Conservation (phyloP, 1,284 basidiomycete species). For the Cystobasidium sp. region DNA sequence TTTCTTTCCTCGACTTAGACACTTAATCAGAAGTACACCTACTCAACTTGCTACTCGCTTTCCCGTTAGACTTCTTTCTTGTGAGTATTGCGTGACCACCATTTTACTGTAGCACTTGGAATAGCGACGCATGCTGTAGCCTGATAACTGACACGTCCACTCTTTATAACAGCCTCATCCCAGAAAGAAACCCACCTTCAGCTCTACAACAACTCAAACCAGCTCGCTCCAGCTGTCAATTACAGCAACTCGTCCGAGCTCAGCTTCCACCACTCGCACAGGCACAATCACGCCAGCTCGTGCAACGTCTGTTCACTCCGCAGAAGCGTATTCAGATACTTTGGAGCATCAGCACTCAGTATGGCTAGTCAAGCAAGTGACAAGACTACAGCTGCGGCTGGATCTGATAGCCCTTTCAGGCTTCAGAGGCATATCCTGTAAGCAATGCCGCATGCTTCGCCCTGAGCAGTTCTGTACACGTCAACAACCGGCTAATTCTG, state of each 20-base stretch:
- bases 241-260: not conserved
- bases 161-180: not conserved
- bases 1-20: not conserved
- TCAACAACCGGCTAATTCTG: not conserved
- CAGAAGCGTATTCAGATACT: constrained; percentile 34
- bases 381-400: constrained; percentile 8
- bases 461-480: no score
- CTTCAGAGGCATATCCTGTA: constrained; percentile 32
- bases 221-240: not conserved
- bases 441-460: not conserved
- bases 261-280: constrained; percentile 58
- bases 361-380: constrained; percentile 12
- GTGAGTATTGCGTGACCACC: not conserved
- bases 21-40: not conserved
- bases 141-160: not conserved
- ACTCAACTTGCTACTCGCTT: not conserved
- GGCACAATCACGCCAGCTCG: constrained; percentile 4
- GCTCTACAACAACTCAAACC: constrained; percentile 17
- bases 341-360: constrained; percentile 33
- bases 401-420: constrained; percentile 36
- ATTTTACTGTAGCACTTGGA: no score
- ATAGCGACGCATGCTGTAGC: no score
- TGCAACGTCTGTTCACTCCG: constrained; percentile 38
- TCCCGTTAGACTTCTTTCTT: not conserved
- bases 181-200: constrained; percentile 19